Base-by-base conservation (phyloP, 2,329 filamentous ascomycete species). In the Talaromyces piceae region DNA sequence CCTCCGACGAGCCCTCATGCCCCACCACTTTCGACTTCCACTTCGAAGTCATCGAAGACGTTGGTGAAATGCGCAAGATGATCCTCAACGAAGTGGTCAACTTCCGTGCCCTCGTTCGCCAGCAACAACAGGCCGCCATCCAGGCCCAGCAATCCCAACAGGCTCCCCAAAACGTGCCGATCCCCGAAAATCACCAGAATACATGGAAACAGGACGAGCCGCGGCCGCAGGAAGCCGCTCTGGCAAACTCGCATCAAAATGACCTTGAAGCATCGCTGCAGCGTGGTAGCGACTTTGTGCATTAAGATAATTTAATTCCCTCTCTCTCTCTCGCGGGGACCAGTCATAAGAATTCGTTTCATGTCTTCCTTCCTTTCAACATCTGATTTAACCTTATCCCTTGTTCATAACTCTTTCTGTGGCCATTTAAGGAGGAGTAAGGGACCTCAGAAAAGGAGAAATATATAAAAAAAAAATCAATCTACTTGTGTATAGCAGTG, bases 21-120 rank as follows among this genome's bases (percentile, higher is more conserved):
- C 91, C 91, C 0, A 88, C 86, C 13, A 91, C 89, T 16, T 98
- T 98, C 73, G 91, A 98, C 77, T 98, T 98, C 75, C 87, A 91
- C 68, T 98, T 98, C 65, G 93, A 98, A 70, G 84, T 95, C n/a
- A 83, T 96, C 33, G 91, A 98, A 49, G 93, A 97, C 41, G 90
- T 98, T 18, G 80, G 78, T 20, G 88, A 96, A 61, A 97, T 98
- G 91, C 88, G 93, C 67, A 84, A 85, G 71, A 94, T 96, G 88
- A 98, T 98, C 58, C 77, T 96, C 54, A 86, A 91, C n/a, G 93
- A 98, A 71, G 93, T 98, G 45, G 78, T 83, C 65, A 80, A 83
- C 58, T 98, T 98, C 82, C 83, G 93, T 56, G 76, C 79, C 52
- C 67, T 72, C 50, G 81, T 83, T 41, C 73, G 79, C 55, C 73